Conservation (phyloP, 2,329 filamentous ascomycete species). For the Nannizzia gypsea region DNA sequence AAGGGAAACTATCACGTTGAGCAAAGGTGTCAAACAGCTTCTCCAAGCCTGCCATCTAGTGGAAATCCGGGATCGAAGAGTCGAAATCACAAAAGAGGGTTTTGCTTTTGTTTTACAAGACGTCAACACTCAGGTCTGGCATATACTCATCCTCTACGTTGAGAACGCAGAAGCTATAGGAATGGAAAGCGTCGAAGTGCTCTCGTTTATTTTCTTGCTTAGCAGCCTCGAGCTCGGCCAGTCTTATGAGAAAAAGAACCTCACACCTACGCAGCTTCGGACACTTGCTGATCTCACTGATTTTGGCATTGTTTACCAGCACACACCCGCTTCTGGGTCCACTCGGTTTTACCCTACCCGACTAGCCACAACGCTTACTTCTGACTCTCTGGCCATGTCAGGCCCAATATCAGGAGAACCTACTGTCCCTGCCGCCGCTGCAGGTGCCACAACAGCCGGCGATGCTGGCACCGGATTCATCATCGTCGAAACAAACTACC, state of each 20-base stretch:
- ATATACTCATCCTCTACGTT: slow-evolving; percentile 82
- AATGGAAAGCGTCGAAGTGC: slow-evolving; percentile 83
- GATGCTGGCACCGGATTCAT: slow-evolving; percentile 55
- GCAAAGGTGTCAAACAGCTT: slow-evolving; percentile 71
- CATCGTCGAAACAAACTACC: slow-evolving; percentile 96
- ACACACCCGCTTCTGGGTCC: slow-evolving; percentile 29
- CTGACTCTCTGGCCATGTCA: slow-evolving; percentile 58
- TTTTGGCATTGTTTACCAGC: slow-evolving; percentile 78
- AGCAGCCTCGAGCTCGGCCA: slow-evolving; percentile 85
- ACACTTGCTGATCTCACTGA: slow-evolving; percentile 87
- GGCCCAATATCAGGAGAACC: slow-evolving; percentile 59
- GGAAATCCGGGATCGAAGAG: slow-evolving; percentile 42
- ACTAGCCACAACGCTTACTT: slow-evolving; percentile 84
- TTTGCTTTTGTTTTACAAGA: slow-evolving; percentile 94
- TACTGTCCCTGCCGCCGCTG: slow-evolving; percentile 21
- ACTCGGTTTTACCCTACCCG: slow-evolving; percentile 73
- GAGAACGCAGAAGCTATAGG: slow-evolving; percentile 63
- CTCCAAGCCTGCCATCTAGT: slow-evolving; percentile 73
- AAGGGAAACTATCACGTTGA: slow-evolving; percentile 42
- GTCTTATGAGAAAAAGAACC: slow-evolving; percentile 74
- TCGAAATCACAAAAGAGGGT: slow-evolving; percentile 79
- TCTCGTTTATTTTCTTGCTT: slow-evolving; percentile 91
- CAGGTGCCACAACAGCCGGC: slow-evolving; percentile 23
- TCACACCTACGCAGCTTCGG: slow-evolving; percentile 68
- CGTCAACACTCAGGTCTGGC: slow-evolving; percentile 95